Conservation (phyloP, 23 red algal genomes). For the Cyanidiococcus yangmingshanensis region DNA sequence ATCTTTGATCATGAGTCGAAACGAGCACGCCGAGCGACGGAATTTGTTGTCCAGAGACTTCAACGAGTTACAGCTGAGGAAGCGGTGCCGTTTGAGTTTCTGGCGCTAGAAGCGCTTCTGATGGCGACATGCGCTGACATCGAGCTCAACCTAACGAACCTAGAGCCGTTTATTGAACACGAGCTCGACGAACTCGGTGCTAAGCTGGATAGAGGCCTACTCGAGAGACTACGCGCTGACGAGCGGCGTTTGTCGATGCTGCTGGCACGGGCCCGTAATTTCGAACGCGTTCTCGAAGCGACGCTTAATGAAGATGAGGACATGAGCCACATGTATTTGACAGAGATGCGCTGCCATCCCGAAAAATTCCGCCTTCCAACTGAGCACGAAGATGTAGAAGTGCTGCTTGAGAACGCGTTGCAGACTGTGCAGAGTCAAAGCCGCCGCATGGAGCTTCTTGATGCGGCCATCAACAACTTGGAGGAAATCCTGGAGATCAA, state of each 20-base stretch:
- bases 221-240: constrained; percentile 59
- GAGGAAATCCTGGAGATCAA: constrained; percentile 77
- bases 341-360: constrained; percentile 50
- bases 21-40: neutral
- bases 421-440: constrained; percentile 64
- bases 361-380: constrained; percentile 36
- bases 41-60: neutral
- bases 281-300: constrained; percentile 41
- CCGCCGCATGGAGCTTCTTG: constrained; percentile 31
- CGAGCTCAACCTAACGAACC: neutral
- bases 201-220: neutral
- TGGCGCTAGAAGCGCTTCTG: constrained; percentile 76
- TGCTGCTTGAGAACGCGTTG: constrained; percentile 67
- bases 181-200: neutral
- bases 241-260: constrained; percentile 59
- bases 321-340: constrained; percentile 84
- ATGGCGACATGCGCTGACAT: constrained; percentile 45
- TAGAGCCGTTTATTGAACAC: neutral
- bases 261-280: constrained; percentile 35
- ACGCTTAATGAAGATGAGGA: constrained; percentile 88
- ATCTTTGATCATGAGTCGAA: constrained; percentile 1
- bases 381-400: constrained; percentile 81
- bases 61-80: constrained; percentile 25
- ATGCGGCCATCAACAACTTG: constrained; percentile 64
- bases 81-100: constrained; percentile 69